These are phyloP conservation scores for Zychaea mexicana DNA, from an alignment of 371 early-diverging fungal genomes.

Conservation along the genomic window DNA sequence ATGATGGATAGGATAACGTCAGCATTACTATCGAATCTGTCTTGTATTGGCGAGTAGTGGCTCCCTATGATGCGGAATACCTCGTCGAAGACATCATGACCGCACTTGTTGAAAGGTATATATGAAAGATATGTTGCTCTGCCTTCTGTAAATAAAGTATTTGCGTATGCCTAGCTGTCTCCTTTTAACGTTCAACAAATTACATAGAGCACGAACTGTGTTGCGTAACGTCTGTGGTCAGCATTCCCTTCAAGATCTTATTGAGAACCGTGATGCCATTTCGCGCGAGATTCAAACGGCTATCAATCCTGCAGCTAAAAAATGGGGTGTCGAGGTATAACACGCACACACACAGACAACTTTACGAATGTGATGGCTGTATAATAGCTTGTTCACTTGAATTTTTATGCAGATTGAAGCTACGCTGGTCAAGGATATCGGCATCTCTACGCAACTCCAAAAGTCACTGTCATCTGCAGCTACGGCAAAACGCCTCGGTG, in stretches of 20 bases:
- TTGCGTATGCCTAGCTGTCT: too few species aligned
- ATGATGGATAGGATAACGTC: slow-evolving; percentile 72
- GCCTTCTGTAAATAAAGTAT: neutral
- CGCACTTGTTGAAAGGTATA: slow-evolving; percentile 77
- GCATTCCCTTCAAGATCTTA: slow-evolving; percentile 65
- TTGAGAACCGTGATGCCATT: slow-evolving; percentile 89
- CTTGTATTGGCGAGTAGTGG: slow-evolving; percentile 80
- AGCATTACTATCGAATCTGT: slow-evolving; percentile 82
- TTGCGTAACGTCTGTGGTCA: slow-evolving; percentile 68
- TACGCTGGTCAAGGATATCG: slow-evolving; percentile 87
- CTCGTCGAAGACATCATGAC: slow-evolving; percentile 73
- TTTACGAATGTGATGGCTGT: neutral
- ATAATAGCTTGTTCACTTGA: neutral
- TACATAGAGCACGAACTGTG: slow-evolving; percentile 64
- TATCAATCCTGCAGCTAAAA: slow-evolving; percentile 53
- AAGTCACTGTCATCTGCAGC: slow-evolving; percentile 87
- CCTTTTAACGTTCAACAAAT: neutral
- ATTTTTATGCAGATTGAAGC: slow-evolving; percentile 55
- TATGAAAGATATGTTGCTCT: slow-evolving; percentile 4
- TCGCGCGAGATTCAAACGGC: slow-evolving; percentile 79
- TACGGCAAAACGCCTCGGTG: slow-evolving; percentile 84
- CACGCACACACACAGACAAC: slow-evolving; percentile 13
- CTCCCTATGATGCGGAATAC: slow-evolving; percentile 82
- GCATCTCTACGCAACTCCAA: slow-evolving; percentile 74
- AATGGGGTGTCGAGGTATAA: slow-evolving; percentile 80